A percentile compares a stretch with the other conserved stretches of the same genome.
Conservation (phyloP, 768 basidiomycete species). For the Kwoniella sp. region DNA sequence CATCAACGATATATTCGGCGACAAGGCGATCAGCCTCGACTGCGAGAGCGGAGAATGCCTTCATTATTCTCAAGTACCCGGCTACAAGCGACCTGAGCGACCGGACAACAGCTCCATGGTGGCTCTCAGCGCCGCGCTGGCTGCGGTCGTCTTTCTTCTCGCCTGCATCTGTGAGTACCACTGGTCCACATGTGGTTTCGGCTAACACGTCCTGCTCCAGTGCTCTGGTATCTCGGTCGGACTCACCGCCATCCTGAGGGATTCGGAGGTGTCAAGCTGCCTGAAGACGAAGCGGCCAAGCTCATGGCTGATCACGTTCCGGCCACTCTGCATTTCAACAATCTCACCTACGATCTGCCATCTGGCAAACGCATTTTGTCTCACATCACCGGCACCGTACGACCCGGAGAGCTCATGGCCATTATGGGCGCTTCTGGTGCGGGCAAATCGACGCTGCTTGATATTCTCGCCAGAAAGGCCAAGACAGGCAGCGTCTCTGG, state of each 20-base stretch:
- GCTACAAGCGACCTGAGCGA: slow-evolving; percentile 79
- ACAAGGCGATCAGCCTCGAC: slow-evolving; percentile 76
- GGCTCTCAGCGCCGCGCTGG: slow-evolving; percentile 75
- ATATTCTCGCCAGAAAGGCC: slow-evolving; percentile 84
- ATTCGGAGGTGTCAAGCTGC: slow-evolving; percentile 54
- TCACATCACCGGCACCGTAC: slow-evolving; percentile 72
- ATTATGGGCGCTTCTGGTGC: slow-evolving; percentile 97
- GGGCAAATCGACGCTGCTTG: slow-evolving; percentile 92
- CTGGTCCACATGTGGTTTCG: not conserved
- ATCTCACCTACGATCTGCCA: slow-evolving; percentile 72
- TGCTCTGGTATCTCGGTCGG: slow-evolving; percentile 88
- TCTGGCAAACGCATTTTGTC: slow-evolving; percentile 67
- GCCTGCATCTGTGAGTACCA: slow-evolving; percentile 58
- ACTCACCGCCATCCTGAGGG: slow-evolving; percentile 60
- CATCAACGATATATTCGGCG: slow-evolving; percentile 90
- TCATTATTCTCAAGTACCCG: slow-evolving; percentile 88
- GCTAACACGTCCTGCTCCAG: slow-evolving; percentile 48
- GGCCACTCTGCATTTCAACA: slow-evolving; percentile 83
- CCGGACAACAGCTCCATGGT: slow-evolving; percentile 79
- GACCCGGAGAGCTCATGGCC: slow-evolving; percentile 85
- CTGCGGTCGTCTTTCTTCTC: slow-evolving; percentile 67
- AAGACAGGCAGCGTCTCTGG: slow-evolving; percentile 79
- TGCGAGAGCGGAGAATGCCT: slow-evolving; percentile 91
- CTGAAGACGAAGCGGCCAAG: slow-evolving; percentile 72
- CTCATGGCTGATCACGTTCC: slow-evolving; percentile 94